Evolutionary conservation across 805 yeast species (phyloP), one percentile per base, ranked within the genome.

Genomic region (Wickerhamiella sergipiensis): DNA sequence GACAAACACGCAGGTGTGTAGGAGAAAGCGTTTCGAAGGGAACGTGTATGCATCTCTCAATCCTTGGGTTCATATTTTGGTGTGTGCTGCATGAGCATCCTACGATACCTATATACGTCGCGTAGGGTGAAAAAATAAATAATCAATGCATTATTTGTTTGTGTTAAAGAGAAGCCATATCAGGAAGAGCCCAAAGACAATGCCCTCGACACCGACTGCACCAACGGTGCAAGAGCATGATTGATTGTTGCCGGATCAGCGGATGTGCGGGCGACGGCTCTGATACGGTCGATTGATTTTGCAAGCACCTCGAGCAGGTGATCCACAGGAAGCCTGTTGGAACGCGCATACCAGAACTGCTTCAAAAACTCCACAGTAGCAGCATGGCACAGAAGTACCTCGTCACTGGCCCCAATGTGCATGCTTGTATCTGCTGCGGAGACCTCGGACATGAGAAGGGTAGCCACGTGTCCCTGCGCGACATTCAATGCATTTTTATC

Each of bases 331-430:
- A 73, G 38, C 5, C 19, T 39, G 9, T 29, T n/a, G 18, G 52
- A 39, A 12, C 21, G 43, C n/a, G 48, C 57, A 22, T 51, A 61
- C 83, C 89, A 85, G 62, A 83, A 85, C 62, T 84, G 94, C 52
- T 79, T 76, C 42, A 85, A 65, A 61, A 84, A 85, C 63, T 84
- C 94, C 38, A 81, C 73, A 2, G 89, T 78, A 0, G 92, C 82
- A 1, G 82, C 77, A 61, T 85, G 89, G 15, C 82, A 72, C 43
- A 82, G 64, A 48, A 80, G 67, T 38, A 84, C 67, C 45, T 74
- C 70, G 47, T 80, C 84, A 10, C 76, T 51, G n/a, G 71, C 72
- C 15, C 46, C 50, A 26, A 50, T 31, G 2, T 53, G 46, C 19
- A 26, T 8, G 29, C 38, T 42, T 24, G 48, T 43, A 12, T 33